phyloP scores from a whole-genome alignment of 192 early-diverging fungal genomes.

The Umbelopsis sp. region DNA sequence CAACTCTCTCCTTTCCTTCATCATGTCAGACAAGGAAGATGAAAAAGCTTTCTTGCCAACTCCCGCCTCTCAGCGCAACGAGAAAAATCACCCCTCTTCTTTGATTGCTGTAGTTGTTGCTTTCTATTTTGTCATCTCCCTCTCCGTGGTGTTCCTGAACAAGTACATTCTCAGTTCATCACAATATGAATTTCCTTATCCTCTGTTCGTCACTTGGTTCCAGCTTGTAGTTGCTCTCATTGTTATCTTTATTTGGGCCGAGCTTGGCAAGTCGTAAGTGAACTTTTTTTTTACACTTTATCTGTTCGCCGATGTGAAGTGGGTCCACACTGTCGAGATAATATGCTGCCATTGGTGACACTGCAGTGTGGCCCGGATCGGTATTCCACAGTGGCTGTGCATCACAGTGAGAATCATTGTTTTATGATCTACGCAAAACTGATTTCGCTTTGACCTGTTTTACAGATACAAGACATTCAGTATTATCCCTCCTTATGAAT shows the following conservation, averaged over 20 bases:
- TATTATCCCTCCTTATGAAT: constrained; percentile 69
- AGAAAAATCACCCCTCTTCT: constrained; percentile 37
- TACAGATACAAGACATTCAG: constrained; percentile 51
- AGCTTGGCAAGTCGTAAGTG: constrained; percentile 58
- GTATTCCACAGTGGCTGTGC: no score
- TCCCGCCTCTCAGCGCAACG: constrained; percentile 30
- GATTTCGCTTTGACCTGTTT: not conserved
- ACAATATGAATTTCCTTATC: constrained; percentile 65
- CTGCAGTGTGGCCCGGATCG: no score
- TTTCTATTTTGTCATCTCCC: constrained; percentile 65
- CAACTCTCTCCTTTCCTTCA: constrained; percentile 14
- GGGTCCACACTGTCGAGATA: no score
- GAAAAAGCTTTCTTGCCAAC: constrained; percentile 45
- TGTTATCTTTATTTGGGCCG: constrained; percentile 57
- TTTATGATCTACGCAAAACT: no score
- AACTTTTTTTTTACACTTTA: not conserved
- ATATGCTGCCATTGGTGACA: no score
- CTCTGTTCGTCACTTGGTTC: constrained; percentile 70
- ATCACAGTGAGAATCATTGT: no score
- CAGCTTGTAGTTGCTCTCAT: constrained; percentile 63
- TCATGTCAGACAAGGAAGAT: constrained; percentile 30
- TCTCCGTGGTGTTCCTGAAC: constrained; percentile 69
- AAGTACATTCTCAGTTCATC: constrained; percentile 62
- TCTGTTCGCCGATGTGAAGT: constrained; percentile 24
- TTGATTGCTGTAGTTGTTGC: constrained; percentile 55